These are phyloP conservation scores for Citrullus colocynthis DNA, from an alignment of 306 rosid species.

Conservation along the genomic window DNA sequence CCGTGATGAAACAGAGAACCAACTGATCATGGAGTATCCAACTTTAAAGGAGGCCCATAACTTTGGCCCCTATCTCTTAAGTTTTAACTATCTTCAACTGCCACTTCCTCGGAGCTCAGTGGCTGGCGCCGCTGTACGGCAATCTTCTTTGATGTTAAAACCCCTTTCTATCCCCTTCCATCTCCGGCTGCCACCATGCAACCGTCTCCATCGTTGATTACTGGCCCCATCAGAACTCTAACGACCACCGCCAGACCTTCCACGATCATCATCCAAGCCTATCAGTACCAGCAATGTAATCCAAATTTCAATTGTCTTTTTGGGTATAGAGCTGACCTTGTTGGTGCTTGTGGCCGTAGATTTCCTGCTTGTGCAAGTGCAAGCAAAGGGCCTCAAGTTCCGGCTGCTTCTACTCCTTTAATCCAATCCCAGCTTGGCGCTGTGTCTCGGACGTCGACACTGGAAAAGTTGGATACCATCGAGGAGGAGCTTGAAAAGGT, in stretches of 20 bases:
- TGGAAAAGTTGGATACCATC: conserved; percentile 11
- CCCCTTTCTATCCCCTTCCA: background rate
- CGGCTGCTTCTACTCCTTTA: conserved; percentile 22
- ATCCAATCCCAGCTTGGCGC: conserved; percentile 17
- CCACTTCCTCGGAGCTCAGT: conserved; percentile 3
- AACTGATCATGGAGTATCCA: background rate
- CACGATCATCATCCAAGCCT: background rate
- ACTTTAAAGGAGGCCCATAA: background rate
- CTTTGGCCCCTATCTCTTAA: background rate
- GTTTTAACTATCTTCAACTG: background rate
- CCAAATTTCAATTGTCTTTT: conserved; percentile 17
- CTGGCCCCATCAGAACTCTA: conserved; percentile 13
- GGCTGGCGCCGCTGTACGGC: background rate
- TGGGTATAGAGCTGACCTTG: conserved; percentile 6
- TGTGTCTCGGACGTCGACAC: conserved; percentile 4
- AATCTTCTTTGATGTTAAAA: background rate
- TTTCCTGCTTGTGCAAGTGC: conserved; percentile 17
- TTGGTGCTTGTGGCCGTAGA: conserved; percentile 3
- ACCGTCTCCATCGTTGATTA: conserved; percentile 23
- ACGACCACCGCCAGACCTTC: background rate
- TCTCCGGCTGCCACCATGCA: conserved; percentile 23
- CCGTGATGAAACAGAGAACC: background rate
- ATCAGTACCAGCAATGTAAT: background rate
- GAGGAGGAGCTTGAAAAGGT: conserved; percentile 67
- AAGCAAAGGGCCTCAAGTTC: conserved; percentile 23